phyloP scores from a whole-genome alignment of 176 grass and related monocot species.

The Oryza brachyantha region DNA sequence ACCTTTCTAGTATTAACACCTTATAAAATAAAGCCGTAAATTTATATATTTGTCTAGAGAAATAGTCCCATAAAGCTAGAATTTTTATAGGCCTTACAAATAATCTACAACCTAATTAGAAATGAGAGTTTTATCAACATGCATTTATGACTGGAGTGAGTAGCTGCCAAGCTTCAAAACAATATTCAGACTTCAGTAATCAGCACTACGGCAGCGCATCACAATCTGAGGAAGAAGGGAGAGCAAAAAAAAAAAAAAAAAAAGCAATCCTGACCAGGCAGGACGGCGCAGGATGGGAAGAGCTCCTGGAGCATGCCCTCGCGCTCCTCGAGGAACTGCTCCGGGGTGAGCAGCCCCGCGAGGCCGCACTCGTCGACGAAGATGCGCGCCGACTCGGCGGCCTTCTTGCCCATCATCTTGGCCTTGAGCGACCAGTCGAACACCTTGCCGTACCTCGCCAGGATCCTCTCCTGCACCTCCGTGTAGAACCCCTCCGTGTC shows the following conservation, averaged over 20 bases:
- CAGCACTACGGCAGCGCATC: too few species aligned
- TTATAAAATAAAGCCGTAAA: not conserved
- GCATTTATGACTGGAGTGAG: too few species aligned
- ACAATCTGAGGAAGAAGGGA: not conserved
- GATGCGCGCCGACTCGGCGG: conserved; percentile 66
- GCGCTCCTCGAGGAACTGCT: conserved; percentile 79
- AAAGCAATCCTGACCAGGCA: conserved; percentile 55
- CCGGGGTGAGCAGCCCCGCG: conserved; percentile 60
- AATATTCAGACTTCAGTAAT: too few species aligned
- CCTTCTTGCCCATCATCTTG: conserved; percentile 98
- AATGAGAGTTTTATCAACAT: not conserved
- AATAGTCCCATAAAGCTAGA: too few species aligned
- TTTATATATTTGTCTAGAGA: not conserved
- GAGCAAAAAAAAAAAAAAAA: too few species aligned
- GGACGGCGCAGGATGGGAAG: conserved; percentile 60
- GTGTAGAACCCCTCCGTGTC: conserved; percentile 96
- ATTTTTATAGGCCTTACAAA: not conserved
- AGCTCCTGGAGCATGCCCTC: conserved; percentile 83
- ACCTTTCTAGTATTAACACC: not conserved
- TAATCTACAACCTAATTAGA: not conserved
- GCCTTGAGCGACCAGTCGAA: conserved; percentile 97
- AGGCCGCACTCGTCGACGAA: conserved; percentile 77
- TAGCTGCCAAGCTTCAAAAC: not conserved
- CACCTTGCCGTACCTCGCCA: conserved; percentile 74
- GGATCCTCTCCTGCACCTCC: conserved; percentile 90